These are phyloP conservation scores for Alternaria infectoria DNA, from an alignment of 2,329 filamentous ascomycete species.

Conservation along the genomic window DNA sequence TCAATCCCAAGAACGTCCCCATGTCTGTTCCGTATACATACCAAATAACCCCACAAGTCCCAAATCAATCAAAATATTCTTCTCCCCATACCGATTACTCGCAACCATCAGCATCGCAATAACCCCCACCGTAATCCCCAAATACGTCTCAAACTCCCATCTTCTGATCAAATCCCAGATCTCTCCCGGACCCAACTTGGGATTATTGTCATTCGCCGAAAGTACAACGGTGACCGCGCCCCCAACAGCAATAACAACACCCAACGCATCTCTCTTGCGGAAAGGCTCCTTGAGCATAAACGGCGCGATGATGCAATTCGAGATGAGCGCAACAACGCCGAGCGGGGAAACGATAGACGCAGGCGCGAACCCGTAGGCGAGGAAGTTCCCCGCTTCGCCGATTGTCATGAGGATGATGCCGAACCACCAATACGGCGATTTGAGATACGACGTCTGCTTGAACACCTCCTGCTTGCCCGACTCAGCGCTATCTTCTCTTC, in stretches of 20 bases:
- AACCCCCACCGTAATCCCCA: constrained; percentile 74
- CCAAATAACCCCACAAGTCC: constrained; percentile 93
- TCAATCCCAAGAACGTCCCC: background rate
- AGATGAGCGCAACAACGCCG: constrained; percentile 94
- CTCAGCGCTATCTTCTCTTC: constrained; percentile 32
- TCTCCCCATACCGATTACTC: constrained; percentile 82
- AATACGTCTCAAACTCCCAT: constrained; percentile 89
- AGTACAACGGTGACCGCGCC: constrained; percentile 93
- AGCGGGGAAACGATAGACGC: constrained; percentile 96
- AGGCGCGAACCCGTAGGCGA: constrained; percentile 96
- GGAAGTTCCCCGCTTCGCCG: constrained; percentile 93
- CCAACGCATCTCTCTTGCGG: constrained; percentile 81
- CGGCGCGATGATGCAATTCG: constrained; percentile 95
- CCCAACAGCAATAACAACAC: constrained; percentile 83
- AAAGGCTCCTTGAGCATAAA: constrained; percentile 92
- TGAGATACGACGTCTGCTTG: constrained; percentile 76
- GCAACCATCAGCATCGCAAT: constrained; percentile 82
- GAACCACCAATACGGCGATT: constrained; percentile 94
- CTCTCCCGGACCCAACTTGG: constrained; percentile 86
- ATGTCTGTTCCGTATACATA: constrained; percentile 47
- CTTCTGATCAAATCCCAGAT: constrained; percentile 88
- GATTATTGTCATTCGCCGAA: constrained; percentile 87
- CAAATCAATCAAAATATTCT: constrained; percentile 88
- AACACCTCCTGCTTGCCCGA: constrained; percentile 37
- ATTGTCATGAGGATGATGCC: constrained; percentile 92